phyloP scores from a whole-genome alignment of 495 filamentous ascomycete species.

The Xylaria acuta region DNA sequence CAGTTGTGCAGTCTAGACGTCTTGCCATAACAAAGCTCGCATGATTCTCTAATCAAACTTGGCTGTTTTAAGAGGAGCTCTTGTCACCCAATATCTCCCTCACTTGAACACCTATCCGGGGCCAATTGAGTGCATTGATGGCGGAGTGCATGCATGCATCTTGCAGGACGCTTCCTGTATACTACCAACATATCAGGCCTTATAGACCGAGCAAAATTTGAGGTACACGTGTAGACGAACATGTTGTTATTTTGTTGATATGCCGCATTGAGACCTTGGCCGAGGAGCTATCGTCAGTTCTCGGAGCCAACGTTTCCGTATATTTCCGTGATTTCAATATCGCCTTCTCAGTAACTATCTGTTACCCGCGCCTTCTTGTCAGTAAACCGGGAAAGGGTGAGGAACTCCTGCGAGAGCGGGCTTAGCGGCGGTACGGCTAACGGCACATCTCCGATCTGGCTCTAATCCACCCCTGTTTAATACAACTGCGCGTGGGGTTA shows the following conservation, averaged over 20 bases:
- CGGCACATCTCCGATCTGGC: slow-evolving; percentile 7
- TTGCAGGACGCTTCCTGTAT: slow-evolving; percentile 13
- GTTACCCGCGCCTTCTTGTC: neutral
- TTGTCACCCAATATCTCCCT: neutral
- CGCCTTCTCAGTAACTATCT: neutral
- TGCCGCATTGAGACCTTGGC: slow-evolving; percentile 1
- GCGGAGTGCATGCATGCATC: slow-evolving; percentile 17
- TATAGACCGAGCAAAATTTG: neutral
- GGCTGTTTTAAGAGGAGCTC: neutral
- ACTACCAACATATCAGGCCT: slow-evolving; percentile 6
- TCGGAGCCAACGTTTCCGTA: slow-evolving; percentile 25
- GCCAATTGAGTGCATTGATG: slow-evolving; percentile 2
- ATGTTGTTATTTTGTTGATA: neutral
- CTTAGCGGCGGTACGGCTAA: neutral
- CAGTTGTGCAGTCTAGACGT: neutral
- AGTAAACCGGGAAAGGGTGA: neutral
- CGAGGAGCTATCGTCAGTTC: neutral
- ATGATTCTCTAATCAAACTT: slow-evolving; percentile 4
- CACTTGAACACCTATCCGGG: neutral
- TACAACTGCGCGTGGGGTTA: neutral
- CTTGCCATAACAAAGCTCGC: neutral
- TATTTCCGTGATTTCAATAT: slow-evolving; percentile 9
- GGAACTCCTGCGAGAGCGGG: neutral
- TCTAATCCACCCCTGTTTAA: neutral
- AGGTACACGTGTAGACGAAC: slow-evolving; percentile 2